Conservation (phyloP, 257 asterid species). For the Mitragyna speciosa region DNA sequence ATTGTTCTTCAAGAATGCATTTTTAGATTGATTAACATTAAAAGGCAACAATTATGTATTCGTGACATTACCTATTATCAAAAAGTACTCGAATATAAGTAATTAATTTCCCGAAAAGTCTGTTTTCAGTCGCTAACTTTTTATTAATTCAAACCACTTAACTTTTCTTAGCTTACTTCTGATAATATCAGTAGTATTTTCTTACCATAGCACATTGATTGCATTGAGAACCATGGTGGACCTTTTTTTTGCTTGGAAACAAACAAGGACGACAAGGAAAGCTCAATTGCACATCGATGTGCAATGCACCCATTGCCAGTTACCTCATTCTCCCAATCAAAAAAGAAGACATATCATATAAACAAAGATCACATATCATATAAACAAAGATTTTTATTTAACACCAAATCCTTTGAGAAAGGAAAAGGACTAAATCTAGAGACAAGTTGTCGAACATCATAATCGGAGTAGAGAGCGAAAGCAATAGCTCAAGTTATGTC, state of each 20-base stretch:
- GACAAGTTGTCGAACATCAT: background rate
- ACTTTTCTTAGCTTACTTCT: background rate
- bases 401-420: slow-evolving; percentile 1
- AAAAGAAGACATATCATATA: background rate
- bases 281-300: slow-evolving; percentile 5
- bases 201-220: background rate
- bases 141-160: too few relatives aligned
- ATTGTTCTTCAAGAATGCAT: background rate
- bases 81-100: background rate
- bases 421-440: background rate
- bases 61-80: background rate
- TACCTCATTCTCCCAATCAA: background rate
- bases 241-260: background rate
- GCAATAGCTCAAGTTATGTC: background rate
- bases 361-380: too few relatives aligned
- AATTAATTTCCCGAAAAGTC: too few relatives aligned
- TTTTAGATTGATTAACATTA: background rate
- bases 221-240: slow-evolving; percentile 5
- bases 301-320: slow-evolving; percentile 8
- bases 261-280: slow-evolving; percentile 15
- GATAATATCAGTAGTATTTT: background rate
- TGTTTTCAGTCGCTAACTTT: background rate
- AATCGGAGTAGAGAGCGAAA: slow-evolving; percentile 5
- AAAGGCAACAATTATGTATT: background rate
- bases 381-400: slow-evolving; percentile 2